Base-by-base conservation (phyloP, 768 basidiomycete genomes). In the Cystobasidium onofrii region DNA sequence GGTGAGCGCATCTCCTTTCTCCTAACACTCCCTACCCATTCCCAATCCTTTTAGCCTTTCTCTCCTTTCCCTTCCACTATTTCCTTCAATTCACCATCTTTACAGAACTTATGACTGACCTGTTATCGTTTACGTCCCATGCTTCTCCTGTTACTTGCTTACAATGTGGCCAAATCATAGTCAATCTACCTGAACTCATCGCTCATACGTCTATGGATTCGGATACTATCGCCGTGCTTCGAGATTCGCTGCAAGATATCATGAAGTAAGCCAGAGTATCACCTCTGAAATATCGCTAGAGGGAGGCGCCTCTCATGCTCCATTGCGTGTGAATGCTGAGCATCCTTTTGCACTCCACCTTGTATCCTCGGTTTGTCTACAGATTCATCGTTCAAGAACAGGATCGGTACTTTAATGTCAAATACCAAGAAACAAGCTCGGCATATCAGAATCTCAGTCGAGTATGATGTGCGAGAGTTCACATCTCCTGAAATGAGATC, bases 141-240 rank as follows among this genome's bases (percentile, higher is more conserved):
- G 78, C 65, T 79, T 39, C 27, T 52, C 60, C 74, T 29, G 10
- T 36, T n/a, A 31, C 50, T 64, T 44, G 20, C 13, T 20, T n/a
- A n/a, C n/a, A n/a, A n/a, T n/a, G n/a, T n/a, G n/a, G n/a, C n/a
- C 75, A 39, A 66, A 13, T 25, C 41, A 20, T 46, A 96, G 95
- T 98, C 81, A 92, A 89, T 76, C 84, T 98, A 44, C 96, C 95
- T 0, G 86, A 87, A 77, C 93, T 96, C 87, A 88, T 97, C 36
- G 87, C 89, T 0, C 88, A 86, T 75, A 92, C 94, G 17, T 87
- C 86, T n/a, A 88, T 98, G 84, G 95, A 99, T 79, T 83, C 87
- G 1, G 93, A 95, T 79, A 90, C 90, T 15, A 88, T 94, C 23
- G 82, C 82, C 27, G 83, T 96, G 7, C 86, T 99, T 17, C 84